Evolutionary conservation across 768 basidiomycete species (phyloP), one percentile per base, ranked within the genome.

Genomic region (Strobilomyces confusus): DNA sequence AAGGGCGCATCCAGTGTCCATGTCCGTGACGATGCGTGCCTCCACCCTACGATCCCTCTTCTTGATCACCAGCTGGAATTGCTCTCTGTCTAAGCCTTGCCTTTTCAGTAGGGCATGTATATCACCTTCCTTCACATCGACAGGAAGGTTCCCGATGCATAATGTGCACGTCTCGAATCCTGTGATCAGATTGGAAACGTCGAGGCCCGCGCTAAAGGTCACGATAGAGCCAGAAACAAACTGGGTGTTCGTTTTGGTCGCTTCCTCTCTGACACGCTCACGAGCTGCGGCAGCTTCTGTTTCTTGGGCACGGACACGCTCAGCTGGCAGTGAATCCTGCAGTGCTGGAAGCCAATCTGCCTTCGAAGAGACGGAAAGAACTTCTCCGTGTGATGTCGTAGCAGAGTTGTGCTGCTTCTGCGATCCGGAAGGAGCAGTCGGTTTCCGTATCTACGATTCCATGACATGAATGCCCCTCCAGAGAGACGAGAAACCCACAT

Each of bases 141-240:
- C 42, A 0, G 81, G 79, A 26, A 84, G 68, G 51, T 76, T 76
- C 47, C 67, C 70, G 43, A 84, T 65, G 2, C 63, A 74, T 23
- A 84, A 63, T 11, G 72, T 71, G 58, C 77, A 79, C 7, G 77
- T 74, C 38, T 84, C 79, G 56, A 80, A 83, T 5, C 80, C 81
- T 17, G 76, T 70, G 25, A 80, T 62, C 29, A 81, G 55, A 30
- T 69, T 62, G 36, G 65, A 65, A 36, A 84, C 68, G n/a, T 74
- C 67, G 33, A 80, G 61, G 6, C 83, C 83, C 3, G 79, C 75
- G 26, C 71, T 70, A 38, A 72, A 82, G 3, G 79, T 79, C 19
- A 80, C 75, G 38, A 83, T 66, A 41, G 73, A 76, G 8, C 75
- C 77, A 19, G 71, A 70, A 15, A 81, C 74, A n/a, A 79, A 56